These are phyloP conservation scores for Teratosphaeriaceae sp. DNA, from an alignment of 2,329 filamentous ascomycete species.

Conservation along the genomic window DNA sequence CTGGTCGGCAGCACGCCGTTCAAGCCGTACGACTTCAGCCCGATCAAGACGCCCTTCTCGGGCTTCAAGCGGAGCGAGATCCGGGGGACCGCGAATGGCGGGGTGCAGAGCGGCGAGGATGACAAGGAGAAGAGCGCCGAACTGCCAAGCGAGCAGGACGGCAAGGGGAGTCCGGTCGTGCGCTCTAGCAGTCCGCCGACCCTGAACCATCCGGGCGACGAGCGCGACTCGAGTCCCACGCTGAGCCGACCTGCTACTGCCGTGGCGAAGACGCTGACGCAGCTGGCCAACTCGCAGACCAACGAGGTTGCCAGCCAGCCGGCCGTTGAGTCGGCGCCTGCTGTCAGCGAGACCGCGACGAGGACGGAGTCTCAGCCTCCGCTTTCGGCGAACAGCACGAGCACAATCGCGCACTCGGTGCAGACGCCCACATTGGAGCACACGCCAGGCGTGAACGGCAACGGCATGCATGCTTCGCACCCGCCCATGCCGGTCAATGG, in stretches of 20 bases:
- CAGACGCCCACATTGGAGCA: neutral
- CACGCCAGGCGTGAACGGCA: neutral
- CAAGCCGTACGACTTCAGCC: conserved; percentile 33
- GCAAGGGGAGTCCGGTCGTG: conserved; percentile 24
- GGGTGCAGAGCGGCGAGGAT: conserved; percentile 15
- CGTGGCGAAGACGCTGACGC: conserved; percentile 26
- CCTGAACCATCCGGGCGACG: conserved; percentile 1
- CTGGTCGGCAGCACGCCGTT: conserved; percentile 64
- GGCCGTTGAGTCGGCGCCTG: conserved; percentile 14
- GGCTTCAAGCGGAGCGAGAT: conserved; percentile 22
- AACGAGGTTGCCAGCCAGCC: conserved; percentile 11
- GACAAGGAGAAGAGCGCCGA: conserved; percentile 14
- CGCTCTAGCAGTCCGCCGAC: conserved; percentile 28
- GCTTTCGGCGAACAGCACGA: conserved; percentile 1
- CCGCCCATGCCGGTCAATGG: conserved; percentile 7
- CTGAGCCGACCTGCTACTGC: conserved; percentile 25
- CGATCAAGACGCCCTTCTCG: conserved; percentile 32
- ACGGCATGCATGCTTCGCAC: neutral
- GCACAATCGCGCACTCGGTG: neutral
- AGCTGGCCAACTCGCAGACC: conserved; percentile 15
- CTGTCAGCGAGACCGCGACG: conserved; percentile 3
- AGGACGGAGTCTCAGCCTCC: conserved; percentile 1
- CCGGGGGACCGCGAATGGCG: conserved; percentile 16
- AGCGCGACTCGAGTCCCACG: conserved; percentile 24
- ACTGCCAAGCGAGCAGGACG: conserved; percentile 6